These are phyloP conservation scores for Hypoxylon sp. DNA, from an alignment of 2,329 filamentous ascomycete genomes.

Conservation along the genomic window DNA sequence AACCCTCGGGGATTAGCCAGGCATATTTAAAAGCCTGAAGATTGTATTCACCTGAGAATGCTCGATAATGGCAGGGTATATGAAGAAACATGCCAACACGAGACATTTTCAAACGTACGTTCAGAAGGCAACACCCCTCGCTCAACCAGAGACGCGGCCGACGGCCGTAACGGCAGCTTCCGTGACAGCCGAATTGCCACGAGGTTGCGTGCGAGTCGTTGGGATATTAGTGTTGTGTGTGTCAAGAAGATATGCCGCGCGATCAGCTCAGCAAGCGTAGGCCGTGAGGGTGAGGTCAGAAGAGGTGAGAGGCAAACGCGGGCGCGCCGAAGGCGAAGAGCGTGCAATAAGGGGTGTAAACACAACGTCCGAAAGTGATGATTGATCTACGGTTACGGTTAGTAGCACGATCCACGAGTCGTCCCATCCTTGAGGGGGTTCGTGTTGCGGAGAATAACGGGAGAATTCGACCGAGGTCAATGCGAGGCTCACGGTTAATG, in stretches of 20 bases:
- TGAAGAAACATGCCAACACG: too few species aligned
- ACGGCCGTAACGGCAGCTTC: constrained; percentile 69
- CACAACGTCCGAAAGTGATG: constrained; percentile 72
- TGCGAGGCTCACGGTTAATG: constrained; percentile 24
- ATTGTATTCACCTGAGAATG: too few species aligned
- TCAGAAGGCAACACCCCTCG: constrained; percentile 74
- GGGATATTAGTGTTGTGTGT: constrained; percentile 72
- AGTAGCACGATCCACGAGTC: constrained; percentile 30
- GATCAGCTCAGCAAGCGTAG: constrained; percentile 71
- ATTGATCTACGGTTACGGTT: constrained; percentile 60
- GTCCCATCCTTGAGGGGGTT: constrained; percentile 15
- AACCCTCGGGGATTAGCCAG: too few species aligned
- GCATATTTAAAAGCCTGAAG: too few species aligned
- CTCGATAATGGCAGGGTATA: too few species aligned
- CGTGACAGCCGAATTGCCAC: constrained; percentile 74
- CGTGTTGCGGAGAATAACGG: constrained; percentile 15
- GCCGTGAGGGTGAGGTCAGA: constrained; percentile 67
- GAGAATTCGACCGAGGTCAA: constrained; percentile 27
- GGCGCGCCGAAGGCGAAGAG: constrained; percentile 68
- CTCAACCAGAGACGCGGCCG: constrained; percentile 69
- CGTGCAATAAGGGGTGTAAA: constrained; percentile 73
- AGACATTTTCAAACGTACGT: too few species aligned
- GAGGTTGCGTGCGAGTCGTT: constrained; percentile 71
- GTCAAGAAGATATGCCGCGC: constrained; percentile 74
- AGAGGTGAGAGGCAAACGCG: constrained; percentile 66